phyloP scores from a whole-genome alignment of 1,139 yeast genomes.

The Geotrichum australiense region DNA sequence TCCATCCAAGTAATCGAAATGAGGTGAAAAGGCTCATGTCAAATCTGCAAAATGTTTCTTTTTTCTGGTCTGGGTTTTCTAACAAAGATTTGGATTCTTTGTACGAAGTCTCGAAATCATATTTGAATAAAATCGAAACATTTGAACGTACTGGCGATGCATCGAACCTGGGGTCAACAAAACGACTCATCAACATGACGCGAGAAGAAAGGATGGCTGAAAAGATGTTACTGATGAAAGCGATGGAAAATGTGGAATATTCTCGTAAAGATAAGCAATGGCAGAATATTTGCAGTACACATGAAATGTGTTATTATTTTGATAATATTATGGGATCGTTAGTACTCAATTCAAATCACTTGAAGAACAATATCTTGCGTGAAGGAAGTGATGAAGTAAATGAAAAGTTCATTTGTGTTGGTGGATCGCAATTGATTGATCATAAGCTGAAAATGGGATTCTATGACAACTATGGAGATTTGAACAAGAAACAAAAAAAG shows the following conservation, averaged over 20 bases:
- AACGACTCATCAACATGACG: conserved; percentile 29
- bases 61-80: conserved; percentile 69
- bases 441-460: conserved; percentile 13
- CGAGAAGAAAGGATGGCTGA: conserved; percentile 44
- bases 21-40: conserved; percentile 52
- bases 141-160: conserved; percentile 39
- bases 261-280: conserved; percentile 10
- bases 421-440: conserved; percentile 11
- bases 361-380: not conserved
- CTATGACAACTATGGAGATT: conserved; percentile 4
- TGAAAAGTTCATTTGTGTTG: conserved; percentile 1
- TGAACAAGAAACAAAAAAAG: not conserved
- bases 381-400: not conserved
- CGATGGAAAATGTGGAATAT: conserved; percentile 25
- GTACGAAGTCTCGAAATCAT: conserved; percentile 36
- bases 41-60: conserved; percentile 59
- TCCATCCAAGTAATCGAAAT: conserved; percentile 49
- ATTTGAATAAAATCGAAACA: conserved; percentile 31
- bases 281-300: conserved; percentile 9
- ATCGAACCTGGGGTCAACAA: conserved; percentile 11
- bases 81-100: conserved; percentile 46
- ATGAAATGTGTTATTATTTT: conserved; percentile 14
- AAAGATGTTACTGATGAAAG: conserved; percentile 47
- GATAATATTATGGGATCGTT: not conserved
- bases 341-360: not conserved